These are phyloP conservation scores for Dryas drummondii DNA, from an alignment of 306 rosid genomes.

Conservation along the genomic window DNA sequence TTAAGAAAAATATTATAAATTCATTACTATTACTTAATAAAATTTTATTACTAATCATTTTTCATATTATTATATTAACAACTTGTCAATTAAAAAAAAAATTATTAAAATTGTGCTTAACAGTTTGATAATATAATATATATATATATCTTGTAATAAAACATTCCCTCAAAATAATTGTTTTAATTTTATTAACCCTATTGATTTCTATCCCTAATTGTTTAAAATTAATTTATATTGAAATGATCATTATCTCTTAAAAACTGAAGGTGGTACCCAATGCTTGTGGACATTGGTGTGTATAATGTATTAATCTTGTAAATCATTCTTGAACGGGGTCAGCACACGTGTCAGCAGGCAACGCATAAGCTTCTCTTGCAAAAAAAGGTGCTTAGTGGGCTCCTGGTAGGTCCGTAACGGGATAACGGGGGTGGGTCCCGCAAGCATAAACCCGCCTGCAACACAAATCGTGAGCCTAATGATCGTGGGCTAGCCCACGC, in stretches of 20 bases:
- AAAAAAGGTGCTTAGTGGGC: not conserved
- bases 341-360: slow-evolving; percentile 34
- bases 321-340: not conserved
- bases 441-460: slow-evolving; percentile 36
- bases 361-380: slow-evolving; percentile 23
- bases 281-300: not conserved
- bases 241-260: too few species aligned
- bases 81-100: too few species aligned
- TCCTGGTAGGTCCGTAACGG: slow-evolving; percentile 14
- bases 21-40: not conserved
- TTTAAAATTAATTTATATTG: too few species aligned
- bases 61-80: too few species aligned
- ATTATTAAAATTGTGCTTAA: too few species aligned
- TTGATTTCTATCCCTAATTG: too few species aligned
- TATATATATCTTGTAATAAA: too few species aligned
- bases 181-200: too few species aligned
- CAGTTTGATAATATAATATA: too few species aligned
- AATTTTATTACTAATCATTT: too few species aligned
- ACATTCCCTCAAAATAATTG: too few species aligned
- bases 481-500: slow-evolving; percentile 65
- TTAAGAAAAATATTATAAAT: not conserved
- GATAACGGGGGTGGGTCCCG: slow-evolving; percentile 42
- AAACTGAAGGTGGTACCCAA: not conserved
- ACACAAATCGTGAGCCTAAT: slow-evolving; percentile 38
- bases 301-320: not conserved